Evolutionary conservation across 306 rosid genomes (phyloP), one percentile per base, ranked within the genome.

Genomic region (Rosa multiflora): DNA sequence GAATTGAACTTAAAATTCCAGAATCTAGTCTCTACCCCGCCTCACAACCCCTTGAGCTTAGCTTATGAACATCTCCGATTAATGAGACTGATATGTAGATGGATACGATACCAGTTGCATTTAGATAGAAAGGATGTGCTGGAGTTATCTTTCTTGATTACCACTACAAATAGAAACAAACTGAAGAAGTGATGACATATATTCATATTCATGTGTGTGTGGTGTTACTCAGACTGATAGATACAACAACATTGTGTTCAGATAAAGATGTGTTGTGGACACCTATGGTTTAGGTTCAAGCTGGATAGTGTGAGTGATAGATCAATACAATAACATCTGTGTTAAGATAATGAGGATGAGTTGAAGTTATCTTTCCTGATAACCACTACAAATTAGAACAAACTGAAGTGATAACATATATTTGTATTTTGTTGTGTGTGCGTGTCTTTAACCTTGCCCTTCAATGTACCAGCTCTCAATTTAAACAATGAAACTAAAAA

Each of bases 381-480:
- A 66, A 66, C 43, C 44, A 66, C 47, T 6, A 17, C 21, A 39
- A 66, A 15, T 35, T 29, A 35, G 70, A 64, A 18, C 71, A 67
- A 67, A 37, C 12, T 67, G 14, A 39, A 67, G 26, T 39, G 48
- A 8, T 67, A 39, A 67, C 49, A 39, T 67, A 66, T 66, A 11
- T 63, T 21, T 21, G 37, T 59, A 40, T 61, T 42, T 42, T 42
- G 32, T 29, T 10, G 40, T 63, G 39, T 63, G 42, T 13, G 69
- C 37, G 35, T 58, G 46, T 64, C 21, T 64, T 1, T 10, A 26
- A 61, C 37, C 39, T 17, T 26, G 37, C 39, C 29, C 37, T 4
- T 23, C 10, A 61, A 26, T 35, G 59, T 72, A 51, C 70, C 80
- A 76, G 67, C 81, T 78, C 62, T 71, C 52, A 75, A 67, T 70